Conservation (phyloP, 805 yeast genomes). For the Peterozyma toletana region DNA sequence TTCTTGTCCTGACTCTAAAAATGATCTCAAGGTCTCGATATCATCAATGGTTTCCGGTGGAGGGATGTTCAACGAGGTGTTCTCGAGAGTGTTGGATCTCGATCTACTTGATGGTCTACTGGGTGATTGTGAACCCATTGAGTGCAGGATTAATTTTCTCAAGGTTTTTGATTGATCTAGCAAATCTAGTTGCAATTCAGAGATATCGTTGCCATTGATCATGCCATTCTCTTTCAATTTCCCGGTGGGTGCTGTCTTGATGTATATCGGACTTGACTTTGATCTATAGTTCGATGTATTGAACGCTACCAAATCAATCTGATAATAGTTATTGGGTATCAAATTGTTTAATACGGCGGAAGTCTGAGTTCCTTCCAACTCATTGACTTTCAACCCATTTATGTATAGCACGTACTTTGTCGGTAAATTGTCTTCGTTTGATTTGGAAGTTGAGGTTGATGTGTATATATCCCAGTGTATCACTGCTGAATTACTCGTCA, state of each 20-base stretch:
- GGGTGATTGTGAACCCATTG: background rate
- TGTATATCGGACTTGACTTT: constrained; percentile 30
- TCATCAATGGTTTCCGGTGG: constrained; percentile 21
- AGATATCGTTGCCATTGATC: constrained; percentile 11
- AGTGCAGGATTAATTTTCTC: constrained; percentile 16
- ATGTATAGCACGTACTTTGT: constrained; percentile 27
- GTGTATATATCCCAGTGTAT: constrained; percentile 47
- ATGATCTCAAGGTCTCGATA: constrained; percentile 33
- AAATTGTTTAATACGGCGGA: constrained; percentile 27
- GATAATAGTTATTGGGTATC: constrained; percentile 28
- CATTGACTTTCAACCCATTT: constrained; percentile 29
- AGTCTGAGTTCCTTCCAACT: constrained; percentile 25
- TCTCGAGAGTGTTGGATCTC: constrained; percentile 26
- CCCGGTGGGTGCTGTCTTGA: constrained; percentile 23
- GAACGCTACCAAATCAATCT: constrained; percentile 34
- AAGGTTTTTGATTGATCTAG: constrained; percentile 19
- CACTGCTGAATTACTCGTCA: constrained; percentile 35
- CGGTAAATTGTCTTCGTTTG: constrained; percentile 1
- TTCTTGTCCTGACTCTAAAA: constrained; percentile 33
- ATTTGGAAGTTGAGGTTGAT: background rate
- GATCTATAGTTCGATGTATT: constrained; percentile 31
- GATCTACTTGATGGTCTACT: constrained; percentile 20
- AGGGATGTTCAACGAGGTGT: constrained; percentile 13
- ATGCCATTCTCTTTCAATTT: constrained; percentile 3
- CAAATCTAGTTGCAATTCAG: background rate